Conservation (phyloP, 805 yeast species). For the Jamesozyma jinghongensis region DNA sequence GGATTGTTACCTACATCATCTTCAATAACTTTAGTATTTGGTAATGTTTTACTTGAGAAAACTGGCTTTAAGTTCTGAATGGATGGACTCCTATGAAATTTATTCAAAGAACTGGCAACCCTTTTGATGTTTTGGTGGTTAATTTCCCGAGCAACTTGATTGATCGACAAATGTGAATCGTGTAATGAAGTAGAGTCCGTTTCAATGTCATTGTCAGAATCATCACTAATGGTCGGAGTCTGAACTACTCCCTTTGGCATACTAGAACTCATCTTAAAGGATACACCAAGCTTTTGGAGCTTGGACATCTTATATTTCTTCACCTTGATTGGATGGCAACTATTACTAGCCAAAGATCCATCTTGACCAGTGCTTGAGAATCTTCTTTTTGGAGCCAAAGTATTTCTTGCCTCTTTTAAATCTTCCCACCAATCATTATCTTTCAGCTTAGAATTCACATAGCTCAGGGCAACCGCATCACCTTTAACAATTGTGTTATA, state of each 20-base stretch:
- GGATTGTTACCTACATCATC: conserved; percentile 64
- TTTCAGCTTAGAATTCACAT: conserved; percentile 42
- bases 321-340: conserved; percentile 11
- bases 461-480: conserved; percentile 33
- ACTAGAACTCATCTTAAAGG: conserved; percentile 67
- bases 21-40: conserved; percentile 56
- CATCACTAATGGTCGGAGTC: conserved; percentile 23
- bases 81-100: conserved; percentile 3
- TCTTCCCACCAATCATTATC: conserved; percentile 85
- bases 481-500: conserved; percentile 80
- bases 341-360: conserved; percentile 11
- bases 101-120: conserved; percentile 1
- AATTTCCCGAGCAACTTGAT: conserved; percentile 8
- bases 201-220: conserved; percentile 24
- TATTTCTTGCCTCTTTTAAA: conserved; percentile 47
- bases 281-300: conserved; percentile 67
- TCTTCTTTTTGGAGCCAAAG: conserved; percentile 20
- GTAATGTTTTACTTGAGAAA: conserved; percentile 64
- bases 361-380: conserved; percentile 27
- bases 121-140: conserved; percentile 2
- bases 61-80: conserved; percentile 38
- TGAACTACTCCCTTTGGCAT: conserved; percentile 31
- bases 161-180: conserved; percentile 9
- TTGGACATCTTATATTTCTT: conserved; percentile 42
- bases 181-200: conserved; percentile 19